A percentile compares a stretch with the other conserved stretches of the same genome.
These are phyloP conservation scores for Candida manassasensis DNA, from an alignment of 805 yeast species.

Conservation along the genomic window DNA sequence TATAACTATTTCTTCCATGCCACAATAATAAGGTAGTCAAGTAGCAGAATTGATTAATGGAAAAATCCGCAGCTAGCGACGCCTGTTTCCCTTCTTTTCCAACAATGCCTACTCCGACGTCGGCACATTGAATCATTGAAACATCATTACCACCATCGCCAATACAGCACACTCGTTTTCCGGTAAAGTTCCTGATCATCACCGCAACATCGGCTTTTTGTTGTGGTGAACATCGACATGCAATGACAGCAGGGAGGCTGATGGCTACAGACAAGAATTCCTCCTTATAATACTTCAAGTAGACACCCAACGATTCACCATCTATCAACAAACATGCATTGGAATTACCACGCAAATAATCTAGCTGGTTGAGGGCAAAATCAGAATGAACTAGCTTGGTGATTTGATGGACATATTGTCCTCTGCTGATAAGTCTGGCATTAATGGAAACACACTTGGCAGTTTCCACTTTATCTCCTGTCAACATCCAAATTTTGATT, in stretches of 20 bases:
- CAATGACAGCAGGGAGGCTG: conserved; percentile 87
- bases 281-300: conserved; percentile 53
- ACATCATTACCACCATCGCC: conserved; percentile 99
- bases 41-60: conserved; percentile 87
- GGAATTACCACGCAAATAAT: conserved; percentile 55
- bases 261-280: conserved; percentile 80
- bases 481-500: conserved; percentile 96
- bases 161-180: conserved; percentile 91
- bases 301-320: conserved; percentile 82
- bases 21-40: conserved; percentile 81
- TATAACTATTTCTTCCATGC: conserved; percentile 98
- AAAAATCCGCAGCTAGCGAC: conserved; percentile 93
- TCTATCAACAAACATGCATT: conserved; percentile 82
- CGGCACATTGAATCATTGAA: conserved; percentile 97
- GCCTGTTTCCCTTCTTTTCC: conserved; percentile 99
- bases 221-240: conserved; percentile 98
- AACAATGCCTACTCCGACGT: conserved; percentile 97
- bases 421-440: conserved; percentile 86
- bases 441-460: conserved; percentile 97
- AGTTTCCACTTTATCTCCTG: conserved; percentile 98
- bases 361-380: conserved; percentile 70
- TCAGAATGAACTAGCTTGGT: conserved; percentile 62
- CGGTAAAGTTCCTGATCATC: conserved; percentile 71
- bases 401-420: conserved; percentile 86
- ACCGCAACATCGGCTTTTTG: conserved; percentile 95